Percentiles rank a stretch among this genome's conserved stretches.
phyloP scores from a whole-genome alignment of 129 eudicot species.

The Artemisia annua region DNA sequence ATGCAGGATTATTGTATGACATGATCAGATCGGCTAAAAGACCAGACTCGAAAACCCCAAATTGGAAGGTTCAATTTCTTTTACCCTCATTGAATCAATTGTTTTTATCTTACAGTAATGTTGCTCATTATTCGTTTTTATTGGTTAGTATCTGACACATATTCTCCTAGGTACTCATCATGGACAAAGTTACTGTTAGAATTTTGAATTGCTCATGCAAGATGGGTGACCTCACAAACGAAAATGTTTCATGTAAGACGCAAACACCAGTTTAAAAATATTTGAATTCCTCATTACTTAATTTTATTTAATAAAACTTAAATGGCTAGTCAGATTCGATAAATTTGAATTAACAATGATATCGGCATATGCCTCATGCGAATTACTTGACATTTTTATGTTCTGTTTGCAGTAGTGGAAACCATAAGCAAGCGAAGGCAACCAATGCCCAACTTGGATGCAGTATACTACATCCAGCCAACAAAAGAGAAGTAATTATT shows the following conservation, averaged over 20 bases:
- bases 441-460: slow-evolving; percentile 89
- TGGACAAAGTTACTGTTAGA: slow-evolving; percentile 85
- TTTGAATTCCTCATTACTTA: slow-evolving; percentile 17
- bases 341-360: slow-evolving; percentile 13
- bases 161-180: slow-evolving; percentile 71
- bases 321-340: not conserved
- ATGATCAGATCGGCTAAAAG: slow-evolving; percentile 85
- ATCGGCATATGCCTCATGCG: slow-evolving; percentile 8
- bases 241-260: slow-evolving; percentile 94
- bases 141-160: slow-evolving; percentile 18
- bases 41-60: slow-evolving; percentile 59
- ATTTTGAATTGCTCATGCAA: slow-evolving; percentile 85
- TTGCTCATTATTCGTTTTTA: not conserved
- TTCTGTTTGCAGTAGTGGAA: slow-evolving; percentile 80
- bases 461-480: slow-evolving; percentile 95
- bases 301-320: slow-evolving; percentile 7
- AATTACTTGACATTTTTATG: slow-evolving; percentile 7
- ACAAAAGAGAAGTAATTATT: slow-evolving; percentile 68
- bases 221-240: slow-evolving; percentile 95
- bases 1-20: slow-evolving; percentile 75
- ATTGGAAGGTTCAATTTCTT: slow-evolving; percentile 66
- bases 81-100: slow-evolving; percentile 13
- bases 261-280: slow-evolving; percentile 39
- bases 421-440: slow-evolving; percentile 85
- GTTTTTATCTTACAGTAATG: not conserved